Evolutionary conservation across 2,329 filamentous ascomycete species (phyloP).

Genomic region (Penicillium freii): DNA sequence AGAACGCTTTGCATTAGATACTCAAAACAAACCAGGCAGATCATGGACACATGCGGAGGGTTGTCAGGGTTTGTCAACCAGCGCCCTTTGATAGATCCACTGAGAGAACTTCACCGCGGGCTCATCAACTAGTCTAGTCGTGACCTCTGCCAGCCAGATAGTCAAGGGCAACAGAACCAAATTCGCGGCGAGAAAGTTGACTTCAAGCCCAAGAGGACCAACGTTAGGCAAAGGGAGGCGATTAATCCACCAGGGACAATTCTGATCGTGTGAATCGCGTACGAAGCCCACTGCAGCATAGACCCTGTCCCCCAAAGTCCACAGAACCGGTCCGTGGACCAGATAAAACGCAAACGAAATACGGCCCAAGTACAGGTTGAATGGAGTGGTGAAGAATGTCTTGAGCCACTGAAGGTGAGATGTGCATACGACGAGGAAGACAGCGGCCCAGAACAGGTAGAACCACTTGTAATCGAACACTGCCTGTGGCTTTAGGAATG

Average conservation of each 20-base stretch:
- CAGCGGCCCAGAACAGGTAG: conserved; percentile 62
- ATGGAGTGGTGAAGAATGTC: conserved; percentile 57
- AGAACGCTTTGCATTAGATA: neutral
- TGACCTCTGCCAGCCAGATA: conserved; percentile 57
- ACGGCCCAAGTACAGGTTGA: conserved; percentile 62
- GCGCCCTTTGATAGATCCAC: conserved; percentile 55
- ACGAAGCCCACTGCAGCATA: conserved; percentile 61
- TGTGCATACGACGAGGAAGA: conserved; percentile 55
- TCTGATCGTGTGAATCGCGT: conserved; percentile 49
- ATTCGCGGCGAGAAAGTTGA: conserved; percentile 60
- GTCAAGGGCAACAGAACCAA: conserved; percentile 60
- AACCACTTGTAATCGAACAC: conserved; percentile 68
- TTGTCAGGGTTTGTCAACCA: neutral
- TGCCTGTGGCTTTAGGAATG: conserved; percentile 63
- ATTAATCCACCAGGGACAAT: conserved; percentile 58
- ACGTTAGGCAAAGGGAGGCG: conserved; percentile 53
- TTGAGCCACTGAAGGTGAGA: conserved; percentile 60
- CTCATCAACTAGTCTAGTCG: conserved; percentile 58
- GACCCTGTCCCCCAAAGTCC: conserved; percentile 60
- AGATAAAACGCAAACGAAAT: conserved; percentile 64
- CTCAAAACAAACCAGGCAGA: neutral
- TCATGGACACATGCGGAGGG: neutral
- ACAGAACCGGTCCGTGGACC: conserved; percentile 62
- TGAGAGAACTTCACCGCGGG: conserved; percentile 58
- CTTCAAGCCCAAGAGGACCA: conserved; percentile 61